Evolutionary conservation across 2,329 filamentous ascomycete species (phyloP), one percentile per base, ranked within the genome.

Genomic region (Fusarium sp.): DNA sequence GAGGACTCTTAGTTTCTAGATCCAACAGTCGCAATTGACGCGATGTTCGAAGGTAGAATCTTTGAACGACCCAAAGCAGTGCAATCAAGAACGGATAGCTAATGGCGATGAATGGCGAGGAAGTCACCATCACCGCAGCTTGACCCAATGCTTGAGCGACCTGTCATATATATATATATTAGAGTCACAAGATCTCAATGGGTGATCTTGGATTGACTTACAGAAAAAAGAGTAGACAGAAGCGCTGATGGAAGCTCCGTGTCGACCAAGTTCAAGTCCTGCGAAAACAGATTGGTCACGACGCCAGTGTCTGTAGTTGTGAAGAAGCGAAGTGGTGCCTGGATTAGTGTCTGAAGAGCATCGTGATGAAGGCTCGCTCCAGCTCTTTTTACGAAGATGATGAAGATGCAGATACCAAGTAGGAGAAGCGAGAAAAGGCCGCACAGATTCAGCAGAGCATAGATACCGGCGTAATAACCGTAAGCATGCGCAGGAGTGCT

Each of bases 21-120:
- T 90, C 88, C 10, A 91, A 74, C 18, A 89, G 81, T 43, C 88
- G 82, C 7, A 91, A 75, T 72, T 90, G 88, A 2, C 88, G 80
- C 1, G 87, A 90, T 0, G 88, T 90, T 0, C 86, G 81, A 7
- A 91, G 81, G 68, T 90, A 90, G 50, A 88, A 82, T 50, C 81
- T 85, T 66, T 89, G 88, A 1, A 90, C 76, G 4, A 80, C 59
- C 55, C 83, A 89, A 1, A 89, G 63, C 1, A 83, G 63, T 1
- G 72, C 75, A n/a, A 82, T 63, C 2, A 89, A 71, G 5, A 86
- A 75, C 0, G 87, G 87, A 64, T 89, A 86, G 0, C 80, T 79
- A 20, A 85, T 80, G 1, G 82, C 82, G 0, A 87, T 77, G 57
- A 83, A 87, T 65, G 71, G 82, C 63, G 67, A 83, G 66, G 69